Percentiles rank a stretch among this genome's conserved stretches.
Conservation (phyloP, 2,329 filamentous ascomycete species). For the Clonostachys chloroleuca region DNA sequence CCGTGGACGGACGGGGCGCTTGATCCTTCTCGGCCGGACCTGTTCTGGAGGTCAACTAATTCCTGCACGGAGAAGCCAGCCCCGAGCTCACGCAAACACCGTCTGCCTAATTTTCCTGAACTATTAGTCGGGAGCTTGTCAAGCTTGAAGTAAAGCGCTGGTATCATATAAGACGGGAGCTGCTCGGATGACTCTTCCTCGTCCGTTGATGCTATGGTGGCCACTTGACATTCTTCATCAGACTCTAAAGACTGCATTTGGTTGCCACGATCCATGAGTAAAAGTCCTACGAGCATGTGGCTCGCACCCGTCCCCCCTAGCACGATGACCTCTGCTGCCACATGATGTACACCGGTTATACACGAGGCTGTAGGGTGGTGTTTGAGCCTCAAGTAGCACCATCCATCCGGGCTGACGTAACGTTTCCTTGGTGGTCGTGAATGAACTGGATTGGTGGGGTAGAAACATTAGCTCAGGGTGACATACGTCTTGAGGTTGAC, state of each 20-base stretch:
- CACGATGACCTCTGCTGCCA: conserved; percentile 4
- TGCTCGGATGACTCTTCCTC: not conserved
- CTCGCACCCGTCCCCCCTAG: not conserved
- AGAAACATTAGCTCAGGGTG: too few species aligned
- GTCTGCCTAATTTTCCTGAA: conserved; percentile 4
- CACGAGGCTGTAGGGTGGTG: not conserved
- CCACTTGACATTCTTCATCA: too few species aligned
- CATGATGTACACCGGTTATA: not conserved
- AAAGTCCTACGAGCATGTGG: not conserved
- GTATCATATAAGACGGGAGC: conserved; percentile 4
- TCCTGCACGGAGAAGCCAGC: conserved; percentile 7
- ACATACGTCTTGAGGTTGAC: too few species aligned
- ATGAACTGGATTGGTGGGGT: too few species aligned
- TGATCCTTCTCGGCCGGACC: conserved; percentile 4
- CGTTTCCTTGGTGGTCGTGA: too few species aligned
- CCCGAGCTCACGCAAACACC: conserved; percentile 1
- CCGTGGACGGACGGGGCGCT: conserved; percentile 1
- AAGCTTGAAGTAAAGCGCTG: not conserved
- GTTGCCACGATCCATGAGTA: not conserved
- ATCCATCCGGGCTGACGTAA: too few species aligned
- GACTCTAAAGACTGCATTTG: not conserved
- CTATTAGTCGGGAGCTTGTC: conserved; percentile 1
- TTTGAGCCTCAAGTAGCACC: too few species aligned
- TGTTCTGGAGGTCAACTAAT: not conserved
- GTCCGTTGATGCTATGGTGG: too few species aligned